These are phyloP conservation scores for Teratosphaeriaceae sp. DNA, from an alignment of 2,329 filamentous ascomycete genomes.

Conservation along the genomic window DNA sequence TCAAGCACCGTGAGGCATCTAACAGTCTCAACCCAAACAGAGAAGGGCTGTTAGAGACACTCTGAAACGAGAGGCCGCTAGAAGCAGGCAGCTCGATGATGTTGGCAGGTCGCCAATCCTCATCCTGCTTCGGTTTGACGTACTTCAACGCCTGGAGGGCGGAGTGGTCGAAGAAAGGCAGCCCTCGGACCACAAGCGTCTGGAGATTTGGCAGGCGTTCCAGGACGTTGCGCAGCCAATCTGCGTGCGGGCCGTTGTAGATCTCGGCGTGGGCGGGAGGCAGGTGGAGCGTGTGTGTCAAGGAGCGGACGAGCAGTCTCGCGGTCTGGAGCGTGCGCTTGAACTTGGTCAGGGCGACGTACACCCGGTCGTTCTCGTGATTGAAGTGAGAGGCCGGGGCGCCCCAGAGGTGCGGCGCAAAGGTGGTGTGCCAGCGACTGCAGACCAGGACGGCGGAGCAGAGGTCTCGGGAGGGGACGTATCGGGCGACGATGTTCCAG, in stretches of 20 bases:
- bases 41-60: slow-evolving; percentile 9
- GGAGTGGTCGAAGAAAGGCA: slow-evolving; percentile 58
- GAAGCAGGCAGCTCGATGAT: slow-evolving; percentile 29
- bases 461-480: slow-evolving; percentile 50
- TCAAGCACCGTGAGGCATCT: slow-evolving; percentile 50
- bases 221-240: slow-evolving; percentile 54
- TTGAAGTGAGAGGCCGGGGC: slow-evolving; percentile 58
- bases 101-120: slow-evolving; percentile 11
- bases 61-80: slow-evolving; percentile 15
- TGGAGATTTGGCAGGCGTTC: slow-evolving; percentile 53
- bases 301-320: slow-evolving; percentile 44
- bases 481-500: slow-evolving; percentile 51
- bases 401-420: slow-evolving; percentile 55
- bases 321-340: slow-evolving; percentile 50
- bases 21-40: slow-evolving; percentile 48
- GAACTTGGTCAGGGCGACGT: slow-evolving; percentile 55
- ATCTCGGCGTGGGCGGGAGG: slow-evolving; percentile 55
- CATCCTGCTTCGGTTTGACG: slow-evolving; percentile 17
- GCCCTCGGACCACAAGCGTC: slow-evolving; percentile 50
- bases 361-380: slow-evolving; percentile 53
- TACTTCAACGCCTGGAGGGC: slow-evolving; percentile 45
- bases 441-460: slow-evolving; percentile 52
- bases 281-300: slow-evolving; percentile 56
- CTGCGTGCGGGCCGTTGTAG: slow-evolving; percentile 52
- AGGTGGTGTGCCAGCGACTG: slow-evolving; percentile 51